Percentiles rank a stretch among this genome's conserved stretches.
Conservation (phyloP, 768 basidiomycete genomes). For the Panaeolus papilionaceus region DNA sequence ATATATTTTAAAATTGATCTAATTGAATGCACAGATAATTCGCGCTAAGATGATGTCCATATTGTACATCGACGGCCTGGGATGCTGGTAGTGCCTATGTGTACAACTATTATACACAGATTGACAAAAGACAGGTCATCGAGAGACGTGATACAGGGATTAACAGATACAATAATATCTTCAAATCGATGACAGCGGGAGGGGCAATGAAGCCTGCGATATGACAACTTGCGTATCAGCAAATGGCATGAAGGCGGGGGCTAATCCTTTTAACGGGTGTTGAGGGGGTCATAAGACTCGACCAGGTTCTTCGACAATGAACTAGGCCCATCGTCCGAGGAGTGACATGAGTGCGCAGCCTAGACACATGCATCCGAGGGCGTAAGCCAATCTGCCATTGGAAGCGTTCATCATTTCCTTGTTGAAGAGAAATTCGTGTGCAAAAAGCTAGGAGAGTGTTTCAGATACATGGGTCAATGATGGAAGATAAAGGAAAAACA, state of each 20-base stretch:
- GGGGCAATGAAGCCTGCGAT: neutral
- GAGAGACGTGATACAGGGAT: neutral
- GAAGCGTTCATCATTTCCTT: slow-evolving; percentile 81
- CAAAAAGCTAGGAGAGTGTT: slow-evolving; percentile 63
- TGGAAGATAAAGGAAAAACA: slow-evolving; percentile 20
- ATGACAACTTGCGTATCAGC: neutral
- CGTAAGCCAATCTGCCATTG: slow-evolving; percentile 69
- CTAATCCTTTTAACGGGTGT: neutral
- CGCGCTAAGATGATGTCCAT: neutral
- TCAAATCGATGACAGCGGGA: neutral
- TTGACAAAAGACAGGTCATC: neutral
- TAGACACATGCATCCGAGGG: slow-evolving; percentile 76
- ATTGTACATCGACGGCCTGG: neutral
- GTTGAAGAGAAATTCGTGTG: slow-evolving; percentile 95
- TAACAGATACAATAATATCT: slow-evolving; percentile 2
- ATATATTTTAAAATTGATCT: neutral
- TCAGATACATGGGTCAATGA: slow-evolving; percentile 12
- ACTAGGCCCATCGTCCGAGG: slow-evolving; percentile 87
- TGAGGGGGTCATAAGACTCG: neutral
- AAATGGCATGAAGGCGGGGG: neutral
- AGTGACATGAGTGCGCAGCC: slow-evolving; percentile 92
- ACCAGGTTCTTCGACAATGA: neutral
- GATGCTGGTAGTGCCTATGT: neutral
- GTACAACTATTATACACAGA: neutral
- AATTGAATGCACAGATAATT: neutral